These are phyloP conservation scores for Sherardia arvensis DNA, from an alignment of 257 asterid genomes.

Conservation along the genomic window DNA sequence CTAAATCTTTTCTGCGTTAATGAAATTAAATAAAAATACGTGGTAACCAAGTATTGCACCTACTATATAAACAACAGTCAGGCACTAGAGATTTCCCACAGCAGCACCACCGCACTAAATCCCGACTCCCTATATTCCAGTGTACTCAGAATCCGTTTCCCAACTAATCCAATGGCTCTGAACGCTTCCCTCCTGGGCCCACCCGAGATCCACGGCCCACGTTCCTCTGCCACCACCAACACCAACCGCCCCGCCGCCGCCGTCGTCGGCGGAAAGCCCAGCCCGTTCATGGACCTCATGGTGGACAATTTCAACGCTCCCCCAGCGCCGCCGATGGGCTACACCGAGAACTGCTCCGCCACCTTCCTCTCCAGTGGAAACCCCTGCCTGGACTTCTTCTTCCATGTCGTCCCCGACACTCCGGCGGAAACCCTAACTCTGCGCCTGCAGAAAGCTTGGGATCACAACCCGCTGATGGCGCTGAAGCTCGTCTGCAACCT, in stretches of 20 bases:
- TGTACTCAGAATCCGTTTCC: neutral
- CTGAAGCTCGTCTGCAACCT: slow-evolving; percentile 46
- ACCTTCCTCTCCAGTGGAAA: slow-evolving; percentile 40
- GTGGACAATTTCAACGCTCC: slow-evolving; percentile 7
- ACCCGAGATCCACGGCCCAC: slow-evolving; percentile 9
- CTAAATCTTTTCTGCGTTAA: neutral
- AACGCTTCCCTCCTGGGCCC: slow-evolving; percentile 13
- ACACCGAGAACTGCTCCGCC: slow-evolving; percentile 34
- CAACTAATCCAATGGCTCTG: neutral
- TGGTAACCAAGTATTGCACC: neutral
- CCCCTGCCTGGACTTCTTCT: slow-evolving; percentile 56
- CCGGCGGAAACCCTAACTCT: neutral
- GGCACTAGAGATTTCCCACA: neutral
- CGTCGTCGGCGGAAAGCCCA: neutral
- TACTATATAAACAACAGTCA: too few species aligned
- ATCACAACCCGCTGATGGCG: slow-evolving; percentile 32
- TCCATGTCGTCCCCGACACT: slow-evolving; percentile 52
- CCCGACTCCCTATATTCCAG: neutral
- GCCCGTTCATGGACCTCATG: slow-evolving; percentile 13
- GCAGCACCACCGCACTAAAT: neutral
- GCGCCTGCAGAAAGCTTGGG: slow-evolving; percentile 28
- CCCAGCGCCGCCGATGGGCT: slow-evolving; percentile 9
- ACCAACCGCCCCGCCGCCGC: neutral
- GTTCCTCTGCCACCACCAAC: neutral
- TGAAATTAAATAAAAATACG: neutral